Evolutionary conservation across 192 early-diverging fungal genomes (phyloP).

Genomic region (Linnemannia exigua): DNA sequence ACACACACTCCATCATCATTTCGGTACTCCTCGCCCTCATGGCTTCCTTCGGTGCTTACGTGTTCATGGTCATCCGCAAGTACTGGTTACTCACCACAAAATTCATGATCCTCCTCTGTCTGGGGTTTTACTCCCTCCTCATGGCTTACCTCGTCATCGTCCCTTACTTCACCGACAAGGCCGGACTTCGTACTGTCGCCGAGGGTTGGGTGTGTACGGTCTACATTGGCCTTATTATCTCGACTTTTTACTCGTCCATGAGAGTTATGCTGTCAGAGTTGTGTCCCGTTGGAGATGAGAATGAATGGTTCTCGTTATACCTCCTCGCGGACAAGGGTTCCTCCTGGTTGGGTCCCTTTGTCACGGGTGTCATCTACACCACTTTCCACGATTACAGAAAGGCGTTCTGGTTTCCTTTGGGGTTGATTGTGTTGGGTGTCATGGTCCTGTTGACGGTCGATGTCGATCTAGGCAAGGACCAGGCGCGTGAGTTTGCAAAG

Average conservation of each 20-base stretch:
- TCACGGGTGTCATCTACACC: constrained; percentile 52
- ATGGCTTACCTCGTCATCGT: constrained; percentile 63
- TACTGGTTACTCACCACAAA: constrained; percentile 58
- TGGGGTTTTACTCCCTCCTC: constrained; percentile 56
- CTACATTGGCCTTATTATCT: constrained; percentile 67
- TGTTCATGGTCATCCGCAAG: constrained; percentile 64
- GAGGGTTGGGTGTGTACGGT: constrained; percentile 41
- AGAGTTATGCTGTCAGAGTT: constrained; percentile 70
- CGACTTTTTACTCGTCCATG: constrained; percentile 60
- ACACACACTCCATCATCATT: constrained; percentile 61
- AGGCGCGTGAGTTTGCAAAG: constrained; percentile 48
- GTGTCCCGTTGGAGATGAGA: constrained; percentile 73
- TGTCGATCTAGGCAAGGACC: constrained; percentile 64
- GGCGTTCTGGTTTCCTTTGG: constrained; percentile 64
- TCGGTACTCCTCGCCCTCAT: constrained; percentile 63
- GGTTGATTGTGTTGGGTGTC: constrained; percentile 57
- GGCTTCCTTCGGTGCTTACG: constrained; percentile 62
- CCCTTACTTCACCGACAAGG: constrained; percentile 56
- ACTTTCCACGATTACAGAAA: constrained; percentile 59
- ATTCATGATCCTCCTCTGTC: constrained; percentile 61
- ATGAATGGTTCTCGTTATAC: constrained; percentile 77
- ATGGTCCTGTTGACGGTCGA: constrained; percentile 58
- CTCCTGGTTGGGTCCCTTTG: constrained; percentile 66
- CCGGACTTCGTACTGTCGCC: constrained; percentile 22
- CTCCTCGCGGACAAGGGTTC: constrained; percentile 74